Percentiles rank a stretch among this genome's conserved stretches.
Conservation (phyloP, 495 filamentous ascomycete genomes). For the Monascus purpureus region DNA sequence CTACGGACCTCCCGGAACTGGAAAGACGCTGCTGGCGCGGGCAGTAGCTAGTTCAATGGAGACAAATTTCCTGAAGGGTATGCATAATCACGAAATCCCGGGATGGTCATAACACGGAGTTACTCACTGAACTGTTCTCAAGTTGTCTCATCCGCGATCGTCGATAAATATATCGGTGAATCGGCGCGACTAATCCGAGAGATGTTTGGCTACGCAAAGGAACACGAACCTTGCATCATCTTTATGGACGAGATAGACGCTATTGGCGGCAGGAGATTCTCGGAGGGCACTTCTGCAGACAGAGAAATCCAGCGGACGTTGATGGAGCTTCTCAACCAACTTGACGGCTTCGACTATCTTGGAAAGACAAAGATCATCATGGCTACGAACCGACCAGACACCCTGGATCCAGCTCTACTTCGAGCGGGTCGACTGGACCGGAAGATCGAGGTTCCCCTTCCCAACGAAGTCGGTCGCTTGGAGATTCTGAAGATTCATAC, state of each 20-base stretch:
- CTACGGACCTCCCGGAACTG: slow-evolving; percentile 95
- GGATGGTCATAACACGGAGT: no score
- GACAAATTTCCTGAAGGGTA: slow-evolving; percentile 97
- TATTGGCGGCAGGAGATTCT: slow-evolving; percentile 93
- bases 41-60: slow-evolving; percentile 95
- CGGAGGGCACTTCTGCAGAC: slow-evolving; percentile 96
- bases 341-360: slow-evolving; percentile 98
- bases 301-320: slow-evolving; percentile 97
- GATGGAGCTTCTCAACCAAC: slow-evolving; percentile 98
- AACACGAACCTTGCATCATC: slow-evolving; percentile 99
- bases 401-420: slow-evolving; percentile 86
- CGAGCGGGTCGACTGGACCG: slow-evolving; percentile 89
- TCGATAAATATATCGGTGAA: slow-evolving; percentile 99
- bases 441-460: slow-evolving; percentile 97
- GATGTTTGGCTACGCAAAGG: slow-evolving; percentile 99
- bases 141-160: slow-evolving; percentile 99
- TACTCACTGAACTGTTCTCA: slow-evolving; percentile 9
- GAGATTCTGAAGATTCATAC: slow-evolving; percentile 99
- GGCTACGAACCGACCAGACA: slow-evolving; percentile 98
- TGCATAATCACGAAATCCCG: no score
- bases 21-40: slow-evolving; percentile 89
- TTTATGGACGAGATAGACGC: slow-evolving; percentile 99
- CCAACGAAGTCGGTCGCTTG: slow-evolving; percentile 95
- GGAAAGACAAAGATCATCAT: slow-evolving; percentile 99
- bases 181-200: slow-evolving; percentile 94